Base-by-base conservation (phyloP, 768 basidiomycete species). In the Pleurotus sapidus region DNA sequence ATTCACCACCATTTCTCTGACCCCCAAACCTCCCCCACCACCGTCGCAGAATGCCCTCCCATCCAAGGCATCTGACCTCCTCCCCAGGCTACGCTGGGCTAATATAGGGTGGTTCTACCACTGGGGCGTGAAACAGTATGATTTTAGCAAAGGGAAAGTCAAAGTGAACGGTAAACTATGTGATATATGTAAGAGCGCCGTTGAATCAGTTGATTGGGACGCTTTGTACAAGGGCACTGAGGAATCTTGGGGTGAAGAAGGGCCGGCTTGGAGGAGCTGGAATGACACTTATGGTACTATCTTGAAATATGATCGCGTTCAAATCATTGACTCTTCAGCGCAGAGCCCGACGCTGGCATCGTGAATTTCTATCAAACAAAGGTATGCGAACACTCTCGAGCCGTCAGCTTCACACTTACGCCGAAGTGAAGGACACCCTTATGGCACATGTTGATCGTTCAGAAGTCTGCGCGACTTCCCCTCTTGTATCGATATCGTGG, bases 381-480 rank as follows among this genome's bases (percentile, higher is more conserved):
- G 70, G 86, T 82, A 40, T 20, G 14, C 39, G 2, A 34, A 34
- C 3, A 34, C 30, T 11, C 8, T 34, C 30, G 11, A 34, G 25
- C 2, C 24, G 14, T 24, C 25, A 23, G 12, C 48, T n/a, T 34
- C 54, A 17, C 48, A 34, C 40, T 51, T 17, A 49, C 56, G 25
- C 46, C 12, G 49, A 56, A 3, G 43, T n/a, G n/a, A 59, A 87
- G 82, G 95, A 98, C 61, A 92, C 94, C 0, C 82, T 99, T 17
- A 98, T 98, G 89, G 96, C 84, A 0, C 96, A 99, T 69, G 93
- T 97, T n/a, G 96, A 99, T 70, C 89, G 92, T 17, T 94, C 95
- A 18, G 96, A 99, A 72, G 80, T 96, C 7, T 96, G 95, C 63
- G 86, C 93, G 2, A 92, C 92, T 4, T 88, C 93, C 0, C 96